phyloP scores from a whole-genome alignment of 352 stramenopile genomes.

The Sclerospora graminicola region DNA sequence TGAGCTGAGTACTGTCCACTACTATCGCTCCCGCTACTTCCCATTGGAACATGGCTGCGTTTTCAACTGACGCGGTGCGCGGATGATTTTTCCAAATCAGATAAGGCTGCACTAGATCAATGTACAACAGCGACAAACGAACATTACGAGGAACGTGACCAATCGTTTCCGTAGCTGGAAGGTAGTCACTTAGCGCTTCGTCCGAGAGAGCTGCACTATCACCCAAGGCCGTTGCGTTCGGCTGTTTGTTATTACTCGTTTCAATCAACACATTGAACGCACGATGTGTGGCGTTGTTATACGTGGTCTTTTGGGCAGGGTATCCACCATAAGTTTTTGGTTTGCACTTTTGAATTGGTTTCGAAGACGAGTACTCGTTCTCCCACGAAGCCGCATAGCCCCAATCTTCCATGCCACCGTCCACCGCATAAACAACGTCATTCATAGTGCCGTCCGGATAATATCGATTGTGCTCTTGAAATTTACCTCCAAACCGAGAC shows the following conservation, averaged over 20 bases:
- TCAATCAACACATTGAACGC: constrained; percentile 96
- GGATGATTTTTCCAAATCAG: constrained; percentile 40
- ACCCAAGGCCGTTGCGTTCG: constrained; percentile 54
- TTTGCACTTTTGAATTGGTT: constrained; percentile 69
- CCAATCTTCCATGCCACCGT: constrained; percentile 98
- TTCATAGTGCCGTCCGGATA: constrained; percentile 91
- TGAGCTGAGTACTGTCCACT: constrained; percentile 48
- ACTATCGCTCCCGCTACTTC: constrained; percentile 46
- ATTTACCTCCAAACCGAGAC: constrained; percentile 57
- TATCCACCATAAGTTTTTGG: constrained; percentile 89
- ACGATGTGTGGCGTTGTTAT: constrained; percentile 90
- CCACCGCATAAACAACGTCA: constrained; percentile 93
- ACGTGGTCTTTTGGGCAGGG: constrained; percentile 77
- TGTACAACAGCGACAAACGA: constrained; percentile 82
- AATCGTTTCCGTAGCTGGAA: constrained; percentile 37
- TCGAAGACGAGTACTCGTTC: constrained; percentile 34
- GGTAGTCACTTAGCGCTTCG: constrained; percentile 31
- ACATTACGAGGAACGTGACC: constrained; percentile 92
- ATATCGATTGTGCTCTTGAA: constrained; percentile 76
- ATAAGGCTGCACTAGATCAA: constrained; percentile 92
- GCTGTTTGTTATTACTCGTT: constrained; percentile 86
- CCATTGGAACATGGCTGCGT: constrained; percentile 30
- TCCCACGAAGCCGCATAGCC: constrained; percentile 89
- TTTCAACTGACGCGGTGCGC: constrained; percentile 1
- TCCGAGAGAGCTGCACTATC: constrained; percentile 37